Evolutionary conservation across 805 yeast genomes (phyloP).

Genomic region (Blastobotrys mokoenaii): DNA sequence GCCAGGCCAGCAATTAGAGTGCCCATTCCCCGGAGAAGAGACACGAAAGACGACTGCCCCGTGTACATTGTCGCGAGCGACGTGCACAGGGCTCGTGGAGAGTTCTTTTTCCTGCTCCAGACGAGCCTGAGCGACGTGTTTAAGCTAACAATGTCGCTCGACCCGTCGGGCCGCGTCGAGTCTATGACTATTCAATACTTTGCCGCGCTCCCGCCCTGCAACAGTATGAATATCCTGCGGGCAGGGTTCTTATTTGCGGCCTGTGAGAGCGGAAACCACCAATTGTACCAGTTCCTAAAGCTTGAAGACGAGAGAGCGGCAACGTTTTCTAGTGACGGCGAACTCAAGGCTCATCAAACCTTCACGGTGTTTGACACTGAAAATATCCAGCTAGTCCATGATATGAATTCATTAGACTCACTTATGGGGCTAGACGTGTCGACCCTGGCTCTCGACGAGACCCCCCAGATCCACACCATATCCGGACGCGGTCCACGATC

Average conservation of each 20-base stretch:
- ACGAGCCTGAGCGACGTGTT: slow-evolving; percentile 64
- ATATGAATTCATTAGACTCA: slow-evolving; percentile 42
- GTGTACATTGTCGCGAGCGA: slow-evolving; percentile 44
- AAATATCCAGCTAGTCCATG: slow-evolving; percentile 45
- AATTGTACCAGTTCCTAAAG: slow-evolving; percentile 69
- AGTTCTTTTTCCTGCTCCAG: slow-evolving; percentile 66
- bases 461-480: slow-evolving; percentile 36
- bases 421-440: slow-evolving; percentile 35
- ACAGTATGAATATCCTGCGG: slow-evolving; percentile 50
- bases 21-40: slow-evolving; percentile 47
- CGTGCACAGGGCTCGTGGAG: slow-evolving; percentile 54
- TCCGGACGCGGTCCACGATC: slow-evolving; percentile 39
- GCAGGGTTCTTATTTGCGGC: slow-evolving; percentile 72
- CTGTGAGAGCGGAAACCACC: slow-evolving; percentile 52
- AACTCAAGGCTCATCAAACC: neutral
- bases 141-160: slow-evolving; percentile 49
- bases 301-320: slow-evolving; percentile 51
- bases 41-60: slow-evolving; percentile 16
- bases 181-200: slow-evolving; percentile 51
- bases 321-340: neutral
- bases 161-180: slow-evolving; percentile 26
- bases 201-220: slow-evolving; percentile 61
- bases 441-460: slow-evolving; percentile 25
- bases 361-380: slow-evolving; percentile 19
- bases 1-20: slow-evolving; percentile 31